A percentile compares a stretch with the other conserved stretches of the same genome.
Conservation (phyloP, 768 basidiomycete species). For the Epithele typhae region DNA sequence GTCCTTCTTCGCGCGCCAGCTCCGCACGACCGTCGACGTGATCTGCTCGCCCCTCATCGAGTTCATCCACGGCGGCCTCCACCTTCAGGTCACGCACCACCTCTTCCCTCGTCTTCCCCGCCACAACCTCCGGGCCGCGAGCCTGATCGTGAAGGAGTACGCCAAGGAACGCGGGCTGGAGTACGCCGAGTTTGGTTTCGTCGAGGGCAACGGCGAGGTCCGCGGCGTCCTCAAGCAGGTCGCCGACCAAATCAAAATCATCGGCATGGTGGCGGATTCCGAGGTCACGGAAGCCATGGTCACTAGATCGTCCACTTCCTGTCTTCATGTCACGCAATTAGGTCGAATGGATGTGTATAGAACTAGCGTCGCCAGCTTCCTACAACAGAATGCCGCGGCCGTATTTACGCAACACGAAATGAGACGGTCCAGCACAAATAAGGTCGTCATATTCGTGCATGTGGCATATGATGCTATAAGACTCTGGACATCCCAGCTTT, state of each 20-base stretch:
- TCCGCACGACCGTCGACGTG: slow-evolving; percentile 97
- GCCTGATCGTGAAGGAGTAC: slow-evolving; percentile 80
- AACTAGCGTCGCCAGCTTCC: too few relatives aligned
- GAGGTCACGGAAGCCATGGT: slow-evolving; percentile 66
- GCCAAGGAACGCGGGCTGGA: slow-evolving; percentile 79
- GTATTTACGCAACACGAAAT: not conserved
- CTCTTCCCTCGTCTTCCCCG: slow-evolving; percentile 93
- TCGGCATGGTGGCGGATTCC: slow-evolving; percentile 75
- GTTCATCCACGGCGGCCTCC: slow-evolving; percentile 95
- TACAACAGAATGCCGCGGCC: too few relatives aligned
- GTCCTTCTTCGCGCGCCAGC: slow-evolving; percentile 89
- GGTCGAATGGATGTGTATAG: too few relatives aligned
- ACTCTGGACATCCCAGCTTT: slow-evolving; percentile 32
- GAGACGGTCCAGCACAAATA: slow-evolving; percentile 6
- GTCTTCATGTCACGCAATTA: too few relatives aligned
- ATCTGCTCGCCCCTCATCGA: slow-evolving; percentile 78
- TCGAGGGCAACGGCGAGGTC: slow-evolving; percentile 83
- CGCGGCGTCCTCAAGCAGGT: slow-evolving; percentile 77
- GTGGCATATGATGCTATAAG: slow-evolving; percentile 30
- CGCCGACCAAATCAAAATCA: slow-evolving; percentile 80
- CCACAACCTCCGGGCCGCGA: slow-evolving; percentile 85
- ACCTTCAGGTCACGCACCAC: slow-evolving; percentile 96
- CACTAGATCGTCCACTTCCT: slow-evolving; percentile 1
- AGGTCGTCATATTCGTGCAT: slow-evolving; percentile 27
- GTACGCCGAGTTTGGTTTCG: slow-evolving; percentile 90